Conservation (phyloP, 106 monocot species). For the Dendrobium chrysotoxum region DNA sequence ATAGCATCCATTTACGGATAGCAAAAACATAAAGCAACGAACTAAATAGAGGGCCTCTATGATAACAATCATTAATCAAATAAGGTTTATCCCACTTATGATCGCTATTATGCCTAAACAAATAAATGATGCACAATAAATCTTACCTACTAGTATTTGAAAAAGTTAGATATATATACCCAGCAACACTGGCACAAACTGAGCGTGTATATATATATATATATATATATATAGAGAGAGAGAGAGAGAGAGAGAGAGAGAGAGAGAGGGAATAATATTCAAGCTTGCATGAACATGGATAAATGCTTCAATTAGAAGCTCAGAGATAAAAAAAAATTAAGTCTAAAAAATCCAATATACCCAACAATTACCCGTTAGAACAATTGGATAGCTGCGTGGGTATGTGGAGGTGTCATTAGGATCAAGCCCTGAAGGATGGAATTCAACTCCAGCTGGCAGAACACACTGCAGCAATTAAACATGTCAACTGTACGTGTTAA, state of each 20-base stretch:
- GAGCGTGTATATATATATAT: no score
- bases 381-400: slow-evolving; percentile 88
- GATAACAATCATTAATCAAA: not conserved
- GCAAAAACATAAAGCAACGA: not conserved
- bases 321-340: not conserved
- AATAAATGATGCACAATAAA: not conserved
- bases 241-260: no score
- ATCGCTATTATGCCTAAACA: not conserved
- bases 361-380: slow-evolving; percentile 66
- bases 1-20: not conserved
- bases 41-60: not conserved
- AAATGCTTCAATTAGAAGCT: not conserved
- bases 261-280: not conserved
- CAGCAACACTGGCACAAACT: not conserved
- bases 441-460: slow-evolving; percentile 85
- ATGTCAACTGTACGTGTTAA: slow-evolving; percentile 3
- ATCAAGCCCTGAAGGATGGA: slow-evolving; percentile 68
- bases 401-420: slow-evolving; percentile 58
- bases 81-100: not conserved
- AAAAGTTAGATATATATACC: not conserved
- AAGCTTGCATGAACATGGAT: not conserved
- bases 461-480: slow-evolving; percentile 69
- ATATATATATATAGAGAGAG: no score
- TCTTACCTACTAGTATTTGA: not conserved
- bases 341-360: not conserved